phyloP scores from a whole-genome alignment of 139 green algal genomes.

The Cymbomonas tetramitiformis region DNA sequence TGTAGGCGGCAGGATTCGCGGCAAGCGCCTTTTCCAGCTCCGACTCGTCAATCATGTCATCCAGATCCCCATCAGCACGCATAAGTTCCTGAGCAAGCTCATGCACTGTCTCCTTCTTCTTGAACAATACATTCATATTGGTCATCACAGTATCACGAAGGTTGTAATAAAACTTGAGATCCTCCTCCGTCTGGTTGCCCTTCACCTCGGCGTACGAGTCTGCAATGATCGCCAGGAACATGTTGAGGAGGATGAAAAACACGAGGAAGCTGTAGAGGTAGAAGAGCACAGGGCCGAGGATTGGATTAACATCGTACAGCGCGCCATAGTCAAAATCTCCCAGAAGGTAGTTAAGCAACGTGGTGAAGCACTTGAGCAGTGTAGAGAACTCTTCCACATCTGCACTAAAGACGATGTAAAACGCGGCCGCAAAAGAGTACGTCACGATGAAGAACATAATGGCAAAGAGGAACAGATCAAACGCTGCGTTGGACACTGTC shows the following conservation, averaged over 20 bases:
- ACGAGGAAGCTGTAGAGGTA: slow-evolving; percentile 18
- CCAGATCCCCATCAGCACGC: slow-evolving; percentile 8
- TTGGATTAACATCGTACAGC: slow-evolving; percentile 11
- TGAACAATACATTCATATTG: slow-evolving; percentile 1
- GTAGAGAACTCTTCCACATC: slow-evolving; percentile 5
- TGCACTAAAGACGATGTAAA: slow-evolving; percentile 22
- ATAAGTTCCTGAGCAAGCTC: slow-evolving; percentile 15
- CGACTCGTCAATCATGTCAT: slow-evolving; percentile 15
- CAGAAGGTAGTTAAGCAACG: slow-evolving; percentile 11
- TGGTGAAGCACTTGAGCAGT: neutral
- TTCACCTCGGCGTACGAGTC: slow-evolving; percentile 25
- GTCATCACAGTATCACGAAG: neutral
- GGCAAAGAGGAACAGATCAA: slow-evolving; percentile 26
- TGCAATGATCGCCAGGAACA: slow-evolving; percentile 29
- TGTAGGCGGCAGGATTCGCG: slow-evolving; percentile 9
- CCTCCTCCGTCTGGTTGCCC: slow-evolving; percentile 22
- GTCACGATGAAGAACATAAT: slow-evolving; percentile 18
- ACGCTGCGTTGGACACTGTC: slow-evolving; percentile 1
- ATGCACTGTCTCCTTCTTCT: slow-evolving; percentile 5
- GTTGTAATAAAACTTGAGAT: slow-evolving; percentile 18
- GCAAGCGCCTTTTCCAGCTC: slow-evolving; percentile 10
- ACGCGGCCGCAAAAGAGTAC: slow-evolving; percentile 23
- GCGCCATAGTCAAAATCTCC: slow-evolving; percentile 25
- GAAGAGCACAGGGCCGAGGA: slow-evolving; percentile 26
- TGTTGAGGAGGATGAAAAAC: slow-evolving; percentile 29